Base-by-base conservation (phyloP, 2,329 filamentous ascomycete species). In the Trichoderma aggressivum region DNA sequence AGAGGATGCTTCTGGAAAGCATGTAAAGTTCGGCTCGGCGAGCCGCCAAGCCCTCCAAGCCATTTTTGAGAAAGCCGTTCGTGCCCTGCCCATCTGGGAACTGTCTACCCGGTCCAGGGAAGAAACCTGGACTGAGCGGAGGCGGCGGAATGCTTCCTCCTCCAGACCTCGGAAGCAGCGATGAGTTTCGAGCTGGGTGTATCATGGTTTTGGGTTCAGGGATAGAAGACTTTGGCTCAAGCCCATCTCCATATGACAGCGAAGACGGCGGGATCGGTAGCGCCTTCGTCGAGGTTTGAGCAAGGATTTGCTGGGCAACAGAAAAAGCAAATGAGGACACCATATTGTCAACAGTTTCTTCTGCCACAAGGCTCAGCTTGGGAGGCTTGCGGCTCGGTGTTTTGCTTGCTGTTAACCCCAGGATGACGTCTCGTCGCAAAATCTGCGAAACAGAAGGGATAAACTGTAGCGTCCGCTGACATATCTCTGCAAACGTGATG, bases 401-500 rank as follows among this genome's bases (percentile, higher is more conserved):
- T 79, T 83, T 76, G 75, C 80, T 74, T 26, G 81, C 79, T 5
- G 84, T 79, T 69, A 91, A 84, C 43, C 91, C 89, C n/a, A 87
- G 85, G 60, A 89, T 82, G 3, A 98, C 84, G 77, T 98, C 96
- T 69, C 89, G 87, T 66, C 94, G 89, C 82, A 98, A 90, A 26
- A 94, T 89, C 67, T 92, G 89, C 3, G 93, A 92, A 47, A 93
- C 90, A 50, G 91, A 88, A 1, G 93, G 91, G 47, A 98, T 91
- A 76, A 98, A 98, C 73, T 93, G 91, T 11, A 96, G 86, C 2
- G 94, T 91, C 71, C 94, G 88, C 72, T 90, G 90, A 78, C 94
- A 97, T 32, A 98, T 89, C 77, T 98, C 94, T 1, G 93, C 92
- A n/a, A 98, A 86, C 73, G 94, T 89, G 11, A 88, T 83, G 28